Evolutionary conservation across 2,329 filamentous ascomycete species (phyloP).

Genomic region (Cladophialophora yegresii): DNA sequence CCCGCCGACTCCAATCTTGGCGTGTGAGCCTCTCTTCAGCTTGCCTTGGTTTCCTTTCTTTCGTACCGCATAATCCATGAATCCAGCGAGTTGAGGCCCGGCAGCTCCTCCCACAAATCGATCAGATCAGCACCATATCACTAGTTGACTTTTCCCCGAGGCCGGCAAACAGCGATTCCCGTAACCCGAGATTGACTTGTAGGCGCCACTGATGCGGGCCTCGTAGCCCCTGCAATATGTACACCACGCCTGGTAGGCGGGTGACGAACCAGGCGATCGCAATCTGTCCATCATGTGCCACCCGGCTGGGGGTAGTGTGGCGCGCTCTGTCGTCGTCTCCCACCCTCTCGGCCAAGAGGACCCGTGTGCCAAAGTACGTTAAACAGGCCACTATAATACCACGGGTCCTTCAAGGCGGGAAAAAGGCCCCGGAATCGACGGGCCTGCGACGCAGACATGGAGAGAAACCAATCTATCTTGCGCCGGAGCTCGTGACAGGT

Average conservation of each 20-base stretch:
- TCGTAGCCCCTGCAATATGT: background rate
- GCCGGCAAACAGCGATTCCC: background rate
- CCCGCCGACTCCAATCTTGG: background rate
- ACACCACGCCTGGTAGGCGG: background rate
- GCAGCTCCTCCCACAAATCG: background rate
- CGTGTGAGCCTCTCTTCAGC: background rate
- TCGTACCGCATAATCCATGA: background rate
- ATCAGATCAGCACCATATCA: background rate
- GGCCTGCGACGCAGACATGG: background rate
- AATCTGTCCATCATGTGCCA: background rate
- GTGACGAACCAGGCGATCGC: background rate
- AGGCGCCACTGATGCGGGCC: background rate
- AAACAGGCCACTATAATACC: background rate
- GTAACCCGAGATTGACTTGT: background rate
- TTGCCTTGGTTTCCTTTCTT: background rate
- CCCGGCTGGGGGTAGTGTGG: background rate
- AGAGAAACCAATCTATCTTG: constrained; percentile 15
- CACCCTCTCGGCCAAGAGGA: background rate
- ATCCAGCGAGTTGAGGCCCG: background rate
- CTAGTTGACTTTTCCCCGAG: background rate
- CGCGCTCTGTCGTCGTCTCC: constrained; percentile 9
- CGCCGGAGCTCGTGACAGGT: constrained; percentile 13
- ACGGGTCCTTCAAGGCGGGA: background rate
- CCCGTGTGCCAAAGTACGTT: constrained; percentile 8
- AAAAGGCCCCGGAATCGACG: background rate